Conservation (phyloP, 805 yeast genomes). For the Candida argentea region DNA sequence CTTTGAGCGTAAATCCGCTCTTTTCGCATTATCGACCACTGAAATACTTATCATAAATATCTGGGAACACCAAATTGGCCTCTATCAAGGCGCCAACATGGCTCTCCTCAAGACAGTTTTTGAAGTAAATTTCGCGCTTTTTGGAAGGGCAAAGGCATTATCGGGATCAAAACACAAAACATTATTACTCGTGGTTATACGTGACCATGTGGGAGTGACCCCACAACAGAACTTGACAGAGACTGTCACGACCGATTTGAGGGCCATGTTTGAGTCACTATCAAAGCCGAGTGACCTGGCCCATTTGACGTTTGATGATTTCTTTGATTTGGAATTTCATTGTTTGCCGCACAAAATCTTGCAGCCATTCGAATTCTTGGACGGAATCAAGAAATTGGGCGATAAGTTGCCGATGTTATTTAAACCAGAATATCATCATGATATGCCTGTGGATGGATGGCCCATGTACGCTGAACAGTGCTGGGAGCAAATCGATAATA, state of each 20-base stretch:
- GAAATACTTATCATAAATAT: slow-evolving; percentile 86
- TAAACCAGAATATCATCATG: slow-evolving; percentile 65
- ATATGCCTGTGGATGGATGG: slow-evolving; percentile 95
- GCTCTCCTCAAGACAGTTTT: slow-evolving; percentile 90
- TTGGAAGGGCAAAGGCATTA: slow-evolving; percentile 44
- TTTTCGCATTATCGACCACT: slow-evolving; percentile 87
- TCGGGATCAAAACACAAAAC: slow-evolving; percentile 54
- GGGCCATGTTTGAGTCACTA: slow-evolving; percentile 67
- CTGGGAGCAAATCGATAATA: slow-evolving; percentile 89
- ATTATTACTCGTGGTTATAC: slow-evolving; percentile 71
- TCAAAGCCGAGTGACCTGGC: slow-evolving; percentile 61
- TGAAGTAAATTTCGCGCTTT: slow-evolving; percentile 84
- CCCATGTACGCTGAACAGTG: slow-evolving; percentile 78
- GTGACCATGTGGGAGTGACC: slow-evolving; percentile 86
- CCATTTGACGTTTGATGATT: slow-evolving; percentile 52
- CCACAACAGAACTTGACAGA: slow-evolving; percentile 62
- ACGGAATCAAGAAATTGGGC: slow-evolving; percentile 55
- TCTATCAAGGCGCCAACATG: slow-evolving; percentile 97
- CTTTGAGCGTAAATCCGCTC: slow-evolving; percentile 91
- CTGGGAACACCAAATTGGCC: slow-evolving; percentile 96
- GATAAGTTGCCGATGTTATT: slow-evolving; percentile 52
- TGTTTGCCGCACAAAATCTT: slow-evolving; percentile 79
- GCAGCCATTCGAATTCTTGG: slow-evolving; percentile 59
- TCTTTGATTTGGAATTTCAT: slow-evolving; percentile 75
- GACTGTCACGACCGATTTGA: slow-evolving; percentile 63